Percentiles rank a stretch among this genome's conserved stretches.
Conservation (phyloP, 2,329 filamentous ascomycete species). For the Ceratocystis destructans region DNA sequence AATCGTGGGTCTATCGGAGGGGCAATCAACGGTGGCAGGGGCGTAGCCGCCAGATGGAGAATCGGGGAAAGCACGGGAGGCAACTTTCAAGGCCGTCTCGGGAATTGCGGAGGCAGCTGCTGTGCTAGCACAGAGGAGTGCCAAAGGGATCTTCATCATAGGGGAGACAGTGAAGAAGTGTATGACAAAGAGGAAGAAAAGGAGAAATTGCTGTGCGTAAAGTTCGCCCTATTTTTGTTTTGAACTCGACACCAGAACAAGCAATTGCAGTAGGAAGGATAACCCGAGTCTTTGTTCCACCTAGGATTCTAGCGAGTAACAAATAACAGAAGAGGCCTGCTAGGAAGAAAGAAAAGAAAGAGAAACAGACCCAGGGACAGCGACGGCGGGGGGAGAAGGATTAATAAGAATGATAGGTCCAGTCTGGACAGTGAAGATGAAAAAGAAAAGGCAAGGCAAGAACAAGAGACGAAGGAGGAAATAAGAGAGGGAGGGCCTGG, state of each 20-base stretch:
- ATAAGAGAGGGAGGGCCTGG: background rate
- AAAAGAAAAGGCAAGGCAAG: background rate
- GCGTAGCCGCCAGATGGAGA: conserved; percentile 50
- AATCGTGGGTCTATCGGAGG: conserved; percentile 52
- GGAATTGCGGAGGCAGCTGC: conserved; percentile 12
- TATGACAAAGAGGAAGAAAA: background rate
- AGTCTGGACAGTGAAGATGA: background rate
- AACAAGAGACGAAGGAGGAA: background rate
- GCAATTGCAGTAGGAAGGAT: background rate
- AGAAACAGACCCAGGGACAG: too few relatives aligned
- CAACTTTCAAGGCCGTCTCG: background rate
- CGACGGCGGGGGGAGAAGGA: background rate
- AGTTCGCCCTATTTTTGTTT: too few relatives aligned
- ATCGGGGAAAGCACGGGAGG: conserved; percentile 27
- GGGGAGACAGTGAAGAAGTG: background rate
- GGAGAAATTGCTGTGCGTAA: background rate
- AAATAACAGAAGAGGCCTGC: background rate
- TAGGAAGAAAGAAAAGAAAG: background rate
- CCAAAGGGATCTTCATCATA: conserved; percentile 11
- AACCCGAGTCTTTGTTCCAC: background rate
- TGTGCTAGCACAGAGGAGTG: conserved; percentile 15
- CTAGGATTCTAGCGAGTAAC: background rate
- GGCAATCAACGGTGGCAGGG: conserved; percentile 55
- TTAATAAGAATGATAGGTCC: background rate
- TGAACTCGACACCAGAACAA: background rate